These are phyloP conservation scores for Helenozyma baotianmanensis DNA, from an alignment of 805 yeast species.

Conservation along the genomic window DNA sequence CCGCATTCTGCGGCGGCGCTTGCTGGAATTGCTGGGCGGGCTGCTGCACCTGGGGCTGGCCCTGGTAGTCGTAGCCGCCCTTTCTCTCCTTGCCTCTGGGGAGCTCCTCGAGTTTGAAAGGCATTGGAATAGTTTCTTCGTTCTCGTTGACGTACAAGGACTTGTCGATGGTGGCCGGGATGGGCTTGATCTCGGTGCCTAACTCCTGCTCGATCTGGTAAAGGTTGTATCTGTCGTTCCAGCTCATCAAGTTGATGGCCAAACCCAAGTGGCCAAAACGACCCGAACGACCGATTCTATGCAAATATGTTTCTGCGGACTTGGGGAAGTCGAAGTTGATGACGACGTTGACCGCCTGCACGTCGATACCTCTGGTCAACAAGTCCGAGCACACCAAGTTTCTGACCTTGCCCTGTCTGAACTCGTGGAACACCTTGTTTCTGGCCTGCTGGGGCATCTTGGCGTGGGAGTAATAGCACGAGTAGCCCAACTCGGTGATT, in stretches of 20 bases:
- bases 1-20: slow-evolving; percentile 8
- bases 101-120: slow-evolving; percentile 70
- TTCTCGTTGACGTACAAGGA: slow-evolving; percentile 83
- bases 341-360: slow-evolving; percentile 97
- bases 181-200: slow-evolving; percentile 95
- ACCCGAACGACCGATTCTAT: slow-evolving; percentile 98
- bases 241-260: slow-evolving; percentile 92
- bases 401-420: slow-evolving; percentile 96
- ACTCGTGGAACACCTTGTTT: slow-evolving; percentile 97
- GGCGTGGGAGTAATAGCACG: slow-evolving; percentile 96
- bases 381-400: slow-evolving; percentile 95
- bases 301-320: slow-evolving; percentile 94
- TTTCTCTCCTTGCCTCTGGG: slow-evolving; percentile 40
- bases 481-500: slow-evolving; percentile 92
- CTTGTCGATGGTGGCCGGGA: slow-evolving; percentile 89
- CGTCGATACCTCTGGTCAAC: slow-evolving; percentile 97
- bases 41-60: slow-evolving; percentile 29
- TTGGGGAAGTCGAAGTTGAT: slow-evolving; percentile 98
- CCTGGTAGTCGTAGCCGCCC: slow-evolving; percentile 36
- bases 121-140: slow-evolving; percentile 73
- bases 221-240: slow-evolving; percentile 92
- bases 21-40: slow-evolving; percentile 8
- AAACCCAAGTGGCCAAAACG: slow-evolving; percentile 98
- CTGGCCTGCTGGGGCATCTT: slow-evolving; percentile 96
- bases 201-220: slow-evolving; percentile 95